Percentiles rank a stretch among this genome's conserved stretches.
These are phyloP conservation scores for Cyclotella baltica DNA, from an alignment of 108 stramenopile species.

Conservation along the genomic window DNA sequence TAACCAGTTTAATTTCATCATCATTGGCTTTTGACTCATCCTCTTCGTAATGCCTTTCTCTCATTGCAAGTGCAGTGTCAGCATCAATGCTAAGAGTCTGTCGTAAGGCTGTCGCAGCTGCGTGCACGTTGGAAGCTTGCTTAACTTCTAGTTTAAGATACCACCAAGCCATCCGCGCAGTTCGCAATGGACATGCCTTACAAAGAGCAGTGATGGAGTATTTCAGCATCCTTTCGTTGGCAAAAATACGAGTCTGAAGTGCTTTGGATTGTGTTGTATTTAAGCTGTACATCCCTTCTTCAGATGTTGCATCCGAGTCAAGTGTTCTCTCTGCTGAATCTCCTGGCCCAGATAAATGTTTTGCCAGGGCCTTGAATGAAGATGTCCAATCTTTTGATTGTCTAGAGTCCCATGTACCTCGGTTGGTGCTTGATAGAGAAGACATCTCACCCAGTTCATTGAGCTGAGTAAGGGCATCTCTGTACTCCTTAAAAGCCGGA, in stretches of 20 bases:
- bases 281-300: constrained; percentile 33
- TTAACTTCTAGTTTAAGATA: constrained; percentile 70
- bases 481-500: constrained; percentile 71
- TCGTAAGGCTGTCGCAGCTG: constrained; percentile 63
- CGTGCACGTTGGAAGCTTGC: constrained; percentile 63
- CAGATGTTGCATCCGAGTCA: constrained; percentile 24
- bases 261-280: constrained; percentile 45
- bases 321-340: constrained; percentile 10
- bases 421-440: constrained; percentile 14
- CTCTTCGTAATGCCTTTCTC: constrained; percentile 56
- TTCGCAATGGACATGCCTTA: constrained; percentile 65
- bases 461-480: constrained; percentile 58
- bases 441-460: constrained; percentile 38
- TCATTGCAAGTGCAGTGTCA: constrained; percentile 64
- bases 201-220: constrained; percentile 66
- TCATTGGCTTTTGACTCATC: constrained; percentile 67
- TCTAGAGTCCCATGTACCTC: constrained; percentile 6
- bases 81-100: constrained; percentile 61
- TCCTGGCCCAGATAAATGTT: constrained; percentile 20
- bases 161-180: constrained; percentile 79
- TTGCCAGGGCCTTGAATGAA: constrained; percentile 22
- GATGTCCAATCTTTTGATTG: constrained; percentile 34
- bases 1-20: constrained; percentile 66
- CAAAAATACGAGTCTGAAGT: constrained; percentile 51
- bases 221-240: constrained; percentile 66